Base-by-base conservation (phyloP, 441 rosid species). In the Arabidopsis lyrata region DNA sequence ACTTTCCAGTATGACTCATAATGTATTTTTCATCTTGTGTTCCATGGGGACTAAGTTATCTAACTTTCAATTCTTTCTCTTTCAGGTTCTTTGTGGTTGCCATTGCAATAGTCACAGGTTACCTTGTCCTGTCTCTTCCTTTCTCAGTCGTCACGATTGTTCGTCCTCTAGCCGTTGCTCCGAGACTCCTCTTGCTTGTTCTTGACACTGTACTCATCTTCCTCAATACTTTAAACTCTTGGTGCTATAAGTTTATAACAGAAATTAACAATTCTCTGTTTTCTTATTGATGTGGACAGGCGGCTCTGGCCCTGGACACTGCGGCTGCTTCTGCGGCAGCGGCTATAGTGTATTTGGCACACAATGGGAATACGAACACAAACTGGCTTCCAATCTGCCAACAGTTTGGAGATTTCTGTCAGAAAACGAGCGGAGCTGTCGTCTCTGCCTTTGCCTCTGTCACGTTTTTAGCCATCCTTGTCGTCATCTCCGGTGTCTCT, bases 361-460 rank as follows among this genome's bases (percentile, higher is more conserved):
- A 91, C 84, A 89, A 84, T 38, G 95, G 97, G 15, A 91, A 91
- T 75, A 18, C 81, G 3, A 89, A 79, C 83, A 77, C 91, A 14
- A 89, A 91, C 78, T 91, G 97, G 97, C 79, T 91, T 6, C 82
- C 91, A 0, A 86, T 91, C 36, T 91, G 97, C 73, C 83, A 83
- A 39, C 94, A 90, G 66, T 90, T 76, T 35, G 96, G 93, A 34
- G 88, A 88, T 66, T 90, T 88, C 80, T 88, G 93, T 82, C 88
- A 84, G 83, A 79, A 81, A 72, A 80, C 79, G 8, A 88, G 94
- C 24, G 95, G 95, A 16, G 84, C 93, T 13, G 97, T 91, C 69
- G 91, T 89, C 63, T 90, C 88, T 1, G 78, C 90, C 2, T 83
- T 91, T 52, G 47, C 80, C 34, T 70, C 86, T 1, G 93, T 75